Evolutionary conservation across 73 alveolate species (phyloP).

Genomic region (Paramecium bursaria): DNA sequence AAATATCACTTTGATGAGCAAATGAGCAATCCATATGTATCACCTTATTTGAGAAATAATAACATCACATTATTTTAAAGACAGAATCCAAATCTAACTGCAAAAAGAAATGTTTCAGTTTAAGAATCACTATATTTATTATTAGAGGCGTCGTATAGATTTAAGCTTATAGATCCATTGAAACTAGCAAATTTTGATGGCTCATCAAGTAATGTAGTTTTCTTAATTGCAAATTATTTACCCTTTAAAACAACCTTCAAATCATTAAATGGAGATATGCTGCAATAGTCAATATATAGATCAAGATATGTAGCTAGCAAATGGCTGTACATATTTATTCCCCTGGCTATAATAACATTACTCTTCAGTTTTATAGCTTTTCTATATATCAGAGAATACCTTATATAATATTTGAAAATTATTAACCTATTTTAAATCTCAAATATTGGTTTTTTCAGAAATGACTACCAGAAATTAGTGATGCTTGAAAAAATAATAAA

Average conservation of each 20-base stretch:
- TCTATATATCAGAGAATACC: background rate
- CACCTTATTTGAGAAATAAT: conserved; percentile 19
- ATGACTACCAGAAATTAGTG: conserved; percentile 30
- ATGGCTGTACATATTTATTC: conserved; percentile 20
- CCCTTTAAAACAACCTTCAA: background rate
- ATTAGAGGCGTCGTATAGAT: conserved; percentile 19
- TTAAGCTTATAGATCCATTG: background rate
- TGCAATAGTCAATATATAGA: conserved; percentile 11
- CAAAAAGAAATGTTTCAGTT: background rate
- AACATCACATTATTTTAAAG: background rate
- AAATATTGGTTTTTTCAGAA: conserved; percentile 2
- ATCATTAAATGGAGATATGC: conserved; percentile 17
- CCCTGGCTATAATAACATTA: background rate
- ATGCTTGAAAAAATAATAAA: too few species aligned
- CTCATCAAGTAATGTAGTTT: conserved; percentile 2
- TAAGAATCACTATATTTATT: conserved; percentile 39
- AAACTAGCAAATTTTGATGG: background rate
- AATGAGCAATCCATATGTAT: conserved; percentile 23
- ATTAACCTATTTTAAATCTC: background rate
- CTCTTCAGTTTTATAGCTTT: background rate
- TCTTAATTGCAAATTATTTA: conserved; percentile 16
- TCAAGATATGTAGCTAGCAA: background rate
- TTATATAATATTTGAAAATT: background rate
- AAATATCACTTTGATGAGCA: conserved; percentile 5
- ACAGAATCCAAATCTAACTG: background rate